Evolutionary conservation across 805 yeast species (phyloP).

Genomic region (Scheffersomyces lignosus): DNA sequence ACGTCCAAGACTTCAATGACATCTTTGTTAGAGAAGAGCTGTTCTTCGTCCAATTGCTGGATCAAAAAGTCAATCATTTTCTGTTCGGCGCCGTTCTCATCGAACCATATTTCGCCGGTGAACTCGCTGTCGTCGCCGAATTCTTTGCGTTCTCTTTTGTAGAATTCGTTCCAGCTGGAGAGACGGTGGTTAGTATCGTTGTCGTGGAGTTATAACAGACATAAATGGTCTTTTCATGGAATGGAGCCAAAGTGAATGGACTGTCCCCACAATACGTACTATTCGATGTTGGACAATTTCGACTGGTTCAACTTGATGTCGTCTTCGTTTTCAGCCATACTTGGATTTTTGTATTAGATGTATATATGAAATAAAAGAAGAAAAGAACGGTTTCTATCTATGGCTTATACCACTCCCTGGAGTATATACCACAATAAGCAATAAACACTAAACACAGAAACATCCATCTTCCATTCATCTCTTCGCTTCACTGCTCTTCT

Average conservation of each 20-base stretch:
- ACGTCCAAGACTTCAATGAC: slow-evolving; percentile 62
- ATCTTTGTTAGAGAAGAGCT: slow-evolving; percentile 20
- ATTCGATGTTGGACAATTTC: slow-evolving; percentile 80
- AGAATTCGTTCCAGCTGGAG: slow-evolving; percentile 82
- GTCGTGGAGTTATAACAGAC: too few species aligned
- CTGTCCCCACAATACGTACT: slow-evolving; percentile 41
- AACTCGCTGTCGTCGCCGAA: slow-evolving; percentile 75
- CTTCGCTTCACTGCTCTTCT: too few species aligned
- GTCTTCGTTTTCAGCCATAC: too few species aligned
- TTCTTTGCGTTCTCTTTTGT: slow-evolving; percentile 68
- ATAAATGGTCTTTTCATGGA: background rate
- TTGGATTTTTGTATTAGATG: too few species aligned
- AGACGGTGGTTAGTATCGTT: slow-evolving; percentile 14
- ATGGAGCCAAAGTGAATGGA: background rate
- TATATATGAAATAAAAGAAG: too few species aligned
- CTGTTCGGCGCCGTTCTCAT: slow-evolving; percentile 89
- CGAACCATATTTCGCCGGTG: slow-evolving; percentile 96
- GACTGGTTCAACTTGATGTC: slow-evolving; percentile 65
- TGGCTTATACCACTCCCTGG: too few species aligned
- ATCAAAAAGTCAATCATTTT: slow-evolving; percentile 74
- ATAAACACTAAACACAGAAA: too few species aligned
- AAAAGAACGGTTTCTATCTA: too few species aligned
- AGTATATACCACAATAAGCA: too few species aligned
- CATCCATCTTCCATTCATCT: too few species aligned
- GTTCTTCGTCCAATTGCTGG: slow-evolving; percentile 43